These are phyloP conservation scores for Hymenoscyphus scutula DNA, from an alignment of 2,329 filamentous ascomycete genomes.

Conservation along the genomic window DNA sequence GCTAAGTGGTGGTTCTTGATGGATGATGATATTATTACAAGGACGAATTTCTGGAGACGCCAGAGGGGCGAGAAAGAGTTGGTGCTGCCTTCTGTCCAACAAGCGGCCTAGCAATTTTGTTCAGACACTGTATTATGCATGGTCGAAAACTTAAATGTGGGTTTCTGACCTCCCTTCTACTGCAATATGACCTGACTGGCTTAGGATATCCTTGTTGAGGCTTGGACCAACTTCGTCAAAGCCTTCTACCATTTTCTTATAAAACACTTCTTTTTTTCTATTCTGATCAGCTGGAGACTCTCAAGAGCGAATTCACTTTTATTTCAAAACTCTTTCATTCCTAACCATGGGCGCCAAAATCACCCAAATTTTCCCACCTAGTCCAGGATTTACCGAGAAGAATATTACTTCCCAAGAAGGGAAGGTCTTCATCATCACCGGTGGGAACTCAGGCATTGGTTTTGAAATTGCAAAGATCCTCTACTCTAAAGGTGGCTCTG, in stretches of 20 bases:
- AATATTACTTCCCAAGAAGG: conserved; percentile 40
- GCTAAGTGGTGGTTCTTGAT: conserved; percentile 35
- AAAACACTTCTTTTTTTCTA: too few relatives aligned
- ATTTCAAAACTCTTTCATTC: too few relatives aligned
- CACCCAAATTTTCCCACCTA: conserved; percentile 34
- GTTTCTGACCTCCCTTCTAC: too few relatives aligned
- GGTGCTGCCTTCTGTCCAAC: conserved; percentile 3
- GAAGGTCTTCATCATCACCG: conserved; percentile 44
- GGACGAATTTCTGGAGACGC: conserved; percentile 34
- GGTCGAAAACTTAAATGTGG: too few relatives aligned
- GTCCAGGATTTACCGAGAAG: conserved; percentile 42
- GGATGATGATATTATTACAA: conserved; percentile 27
- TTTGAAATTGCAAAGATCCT: conserved; percentile 40
- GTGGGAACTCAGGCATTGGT: conserved; percentile 35
- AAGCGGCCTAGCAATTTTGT: too few relatives aligned
- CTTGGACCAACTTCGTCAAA: too few relatives aligned
- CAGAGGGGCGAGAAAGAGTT: conserved; percentile 28
- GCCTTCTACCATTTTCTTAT: too few relatives aligned
- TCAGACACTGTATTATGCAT: too few relatives aligned
- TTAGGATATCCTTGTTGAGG: too few relatives aligned
- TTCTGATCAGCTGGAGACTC: too few relatives aligned
- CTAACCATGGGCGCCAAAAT: conserved; percentile 1
- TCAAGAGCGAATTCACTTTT: too few relatives aligned
- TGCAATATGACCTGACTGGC: too few relatives aligned
- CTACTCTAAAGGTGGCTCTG: conserved; percentile 41